phyloP scores from a whole-genome alignment of 768 basidiomycete species.

The Lentinula guzmanii region DNA sequence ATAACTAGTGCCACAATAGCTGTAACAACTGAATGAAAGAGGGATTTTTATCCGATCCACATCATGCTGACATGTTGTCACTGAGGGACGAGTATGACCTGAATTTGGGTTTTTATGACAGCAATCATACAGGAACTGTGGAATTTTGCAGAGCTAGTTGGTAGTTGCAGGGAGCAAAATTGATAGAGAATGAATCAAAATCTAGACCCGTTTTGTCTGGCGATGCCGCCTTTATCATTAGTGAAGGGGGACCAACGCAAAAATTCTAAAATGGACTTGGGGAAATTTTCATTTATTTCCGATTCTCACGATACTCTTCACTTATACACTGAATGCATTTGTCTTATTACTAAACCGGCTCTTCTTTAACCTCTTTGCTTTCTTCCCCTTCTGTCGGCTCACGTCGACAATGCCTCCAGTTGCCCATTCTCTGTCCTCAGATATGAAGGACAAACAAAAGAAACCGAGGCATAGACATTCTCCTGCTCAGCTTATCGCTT shows the following conservation, averaged over 20 bases:
- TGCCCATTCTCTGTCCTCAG: slow-evolving; percentile 20
- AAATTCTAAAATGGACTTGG: not conserved
- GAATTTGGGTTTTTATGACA: not conserved
- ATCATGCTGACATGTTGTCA: not conserved
- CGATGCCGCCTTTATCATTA: not conserved
- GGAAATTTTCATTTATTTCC: not conserved
- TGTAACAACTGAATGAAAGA: not conserved
- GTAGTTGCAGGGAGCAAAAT: too few species aligned
- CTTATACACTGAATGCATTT: not conserved
- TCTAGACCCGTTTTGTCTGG: not conserved
- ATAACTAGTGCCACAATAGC: not conserved
- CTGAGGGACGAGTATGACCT: not conserved
- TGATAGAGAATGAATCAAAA: too few species aligned
- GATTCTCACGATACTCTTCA: not conserved
- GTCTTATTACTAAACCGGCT: slow-evolving; percentile 4
- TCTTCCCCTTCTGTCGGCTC: slow-evolving; percentile 2
- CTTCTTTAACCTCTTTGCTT: slow-evolving; percentile 6
- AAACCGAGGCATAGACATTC: slow-evolving; percentile 78
- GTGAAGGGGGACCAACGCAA: not conserved
- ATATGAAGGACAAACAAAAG: slow-evolving; percentile 46
- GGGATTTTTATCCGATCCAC: not conserved
- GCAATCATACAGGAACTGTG: not conserved
- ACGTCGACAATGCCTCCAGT: slow-evolving; percentile 17
- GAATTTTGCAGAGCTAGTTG: too few species aligned
- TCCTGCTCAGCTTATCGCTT: slow-evolving; percentile 62